Evolutionary conservation across 148 eudicot species (phyloP).

Genomic region (Simmondsia chinensis): DNA sequence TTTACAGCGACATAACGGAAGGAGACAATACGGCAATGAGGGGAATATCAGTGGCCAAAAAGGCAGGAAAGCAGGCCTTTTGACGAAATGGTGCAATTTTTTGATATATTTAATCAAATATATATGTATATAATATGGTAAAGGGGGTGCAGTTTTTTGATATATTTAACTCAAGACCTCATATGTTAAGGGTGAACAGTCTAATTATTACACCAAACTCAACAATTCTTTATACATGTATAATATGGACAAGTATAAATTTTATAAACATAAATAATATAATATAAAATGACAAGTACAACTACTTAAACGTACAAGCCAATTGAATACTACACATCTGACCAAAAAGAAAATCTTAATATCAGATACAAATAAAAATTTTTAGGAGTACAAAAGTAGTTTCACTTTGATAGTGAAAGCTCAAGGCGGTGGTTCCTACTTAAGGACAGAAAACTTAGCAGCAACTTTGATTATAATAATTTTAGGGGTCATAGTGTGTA

Average conservation of each 20-base stretch:
- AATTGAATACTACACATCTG: no score
- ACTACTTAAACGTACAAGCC: no score
- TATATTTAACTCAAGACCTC: constrained; percentile 4
- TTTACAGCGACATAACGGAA: constrained; percentile 21
- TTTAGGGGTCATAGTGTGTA: constrained; percentile 17
- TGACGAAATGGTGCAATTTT: background rate
- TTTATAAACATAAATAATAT: no score
- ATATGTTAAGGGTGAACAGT: background rate
- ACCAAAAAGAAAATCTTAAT: background rate
- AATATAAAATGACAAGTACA: no score
- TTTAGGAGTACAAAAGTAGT: background rate
- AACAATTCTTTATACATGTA: background rate
- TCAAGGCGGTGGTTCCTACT: background rate
- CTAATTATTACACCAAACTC: background rate
- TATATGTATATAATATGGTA: no score
- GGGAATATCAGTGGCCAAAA: constrained; percentile 43
- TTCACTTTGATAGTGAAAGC: constrained; percentile 13
- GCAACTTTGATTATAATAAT: background rate
- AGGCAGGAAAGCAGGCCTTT: constrained; percentile 10
- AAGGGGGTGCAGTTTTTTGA: constrained; percentile 1
- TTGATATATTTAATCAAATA: constrained; percentile 6
- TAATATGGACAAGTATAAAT: no score
- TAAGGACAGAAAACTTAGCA: background rate
- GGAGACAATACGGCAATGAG: constrained; percentile 33
- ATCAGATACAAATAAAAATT: background rate